Evolutionary conservation across 805 yeast species (phyloP).

Genomic region (Cyberlindnera galapagoensis): DNA sequence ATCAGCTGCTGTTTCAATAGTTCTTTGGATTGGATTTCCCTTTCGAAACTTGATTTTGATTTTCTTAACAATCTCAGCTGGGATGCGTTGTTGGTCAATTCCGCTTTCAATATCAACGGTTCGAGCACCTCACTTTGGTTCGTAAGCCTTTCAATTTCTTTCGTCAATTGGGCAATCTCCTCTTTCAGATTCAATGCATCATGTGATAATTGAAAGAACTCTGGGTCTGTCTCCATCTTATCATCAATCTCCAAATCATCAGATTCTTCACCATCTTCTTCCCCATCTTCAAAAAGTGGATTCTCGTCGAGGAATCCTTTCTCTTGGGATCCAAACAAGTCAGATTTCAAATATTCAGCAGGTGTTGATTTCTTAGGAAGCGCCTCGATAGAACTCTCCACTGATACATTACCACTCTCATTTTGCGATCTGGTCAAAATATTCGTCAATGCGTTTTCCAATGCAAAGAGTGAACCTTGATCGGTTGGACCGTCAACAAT

Average conservation of each 20-base stretch:
- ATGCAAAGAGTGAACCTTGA: slow-evolving; percentile 6
- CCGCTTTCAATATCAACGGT: slow-evolving; percentile 74
- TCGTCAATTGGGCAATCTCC: slow-evolving; percentile 52
- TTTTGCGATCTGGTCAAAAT: slow-evolving; percentile 10
- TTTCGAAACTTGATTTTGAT: slow-evolving; percentile 57
- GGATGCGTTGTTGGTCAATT: slow-evolving; percentile 66
- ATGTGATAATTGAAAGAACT: slow-evolving; percentile 55
- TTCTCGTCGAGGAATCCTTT: slow-evolving; percentile 19
- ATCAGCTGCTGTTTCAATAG: slow-evolving; percentile 72
- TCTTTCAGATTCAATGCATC: slow-evolving; percentile 61
- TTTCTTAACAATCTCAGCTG: slow-evolving; percentile 64
- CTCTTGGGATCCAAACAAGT: slow-evolving; percentile 20
- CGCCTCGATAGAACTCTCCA: slow-evolving; percentile 3
- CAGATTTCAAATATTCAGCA: slow-evolving; percentile 13
- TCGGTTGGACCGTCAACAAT: slow-evolving; percentile 1
- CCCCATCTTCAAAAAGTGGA: slow-evolving; percentile 22
- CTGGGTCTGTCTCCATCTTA: slow-evolving; percentile 26
- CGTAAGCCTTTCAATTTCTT: slow-evolving; percentile 50
- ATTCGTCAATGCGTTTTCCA: slow-evolving; percentile 14
- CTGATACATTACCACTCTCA: slow-evolving; percentile 2
- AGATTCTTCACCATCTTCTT: slow-evolving; percentile 17
- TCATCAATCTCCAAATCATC: slow-evolving; percentile 16
- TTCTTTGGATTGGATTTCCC: slow-evolving; percentile 71
- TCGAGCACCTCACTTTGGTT: slow-evolving; percentile 60
- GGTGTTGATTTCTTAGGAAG: slow-evolving; percentile 3